Evolutionary conservation across 257 asterid species (phyloP).

Genomic region (Parsonsia alboflavescens): DNA sequence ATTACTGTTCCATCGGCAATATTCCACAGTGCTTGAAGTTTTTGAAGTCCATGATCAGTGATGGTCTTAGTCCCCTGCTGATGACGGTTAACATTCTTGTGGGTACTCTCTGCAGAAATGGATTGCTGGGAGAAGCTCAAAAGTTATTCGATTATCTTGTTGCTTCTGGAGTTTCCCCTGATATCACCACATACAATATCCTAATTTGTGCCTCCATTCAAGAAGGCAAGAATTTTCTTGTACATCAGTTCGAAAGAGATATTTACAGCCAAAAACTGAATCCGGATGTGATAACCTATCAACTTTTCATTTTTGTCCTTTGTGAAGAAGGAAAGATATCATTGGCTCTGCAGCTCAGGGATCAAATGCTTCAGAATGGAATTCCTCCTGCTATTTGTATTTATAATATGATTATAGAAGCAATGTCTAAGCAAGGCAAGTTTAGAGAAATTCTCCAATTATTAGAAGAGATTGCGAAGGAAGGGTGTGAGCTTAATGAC

Average conservation of each 20-base stretch:
- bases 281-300: constrained; percentile 43
- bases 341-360: constrained; percentile 36
- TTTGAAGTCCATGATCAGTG: constrained; percentile 35
- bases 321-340: constrained; percentile 45
- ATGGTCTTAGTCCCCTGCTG: constrained; percentile 40
- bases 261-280: constrained; percentile 32
- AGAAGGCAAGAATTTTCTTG: constrained; percentile 33
- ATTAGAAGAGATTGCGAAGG: constrained; percentile 39
- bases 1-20: constrained; percentile 32
- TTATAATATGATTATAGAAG: constrained; percentile 43
- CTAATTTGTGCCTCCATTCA: constrained; percentile 42
- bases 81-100: constrained; percentile 46
- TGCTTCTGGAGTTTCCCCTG: constrained; percentile 39
- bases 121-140: constrained; percentile 35
- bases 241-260: constrained; percentile 38
- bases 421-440: constrained; percentile 40
- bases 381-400: constrained; percentile 35
- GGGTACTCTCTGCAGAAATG: constrained; percentile 46
- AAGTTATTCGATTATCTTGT: constrained; percentile 27
- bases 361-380: constrained; percentile 37
- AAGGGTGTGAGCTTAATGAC: constrained; percentile 47
- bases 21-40: constrained; percentile 33
- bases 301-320: constrained; percentile 32
- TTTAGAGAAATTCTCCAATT: constrained; percentile 30
- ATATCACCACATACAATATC: constrained; percentile 45